phyloP scores from a whole-genome alignment of 305 asterid species.

The Solanum hybrid region DNA sequence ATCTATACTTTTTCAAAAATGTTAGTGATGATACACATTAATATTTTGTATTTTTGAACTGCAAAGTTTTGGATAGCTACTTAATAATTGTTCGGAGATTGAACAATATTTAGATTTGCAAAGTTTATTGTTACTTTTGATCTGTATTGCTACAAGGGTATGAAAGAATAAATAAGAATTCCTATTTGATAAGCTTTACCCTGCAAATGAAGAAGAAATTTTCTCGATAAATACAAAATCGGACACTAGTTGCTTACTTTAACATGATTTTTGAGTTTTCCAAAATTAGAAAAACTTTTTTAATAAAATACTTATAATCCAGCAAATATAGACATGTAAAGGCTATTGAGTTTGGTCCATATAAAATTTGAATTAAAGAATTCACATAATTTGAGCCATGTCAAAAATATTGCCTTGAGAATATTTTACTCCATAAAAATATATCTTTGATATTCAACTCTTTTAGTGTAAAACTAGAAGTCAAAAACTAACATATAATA shows the following conservation, averaged over 20 bases:
- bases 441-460: not conserved
- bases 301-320: not conserved
- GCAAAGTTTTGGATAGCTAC: not conserved
- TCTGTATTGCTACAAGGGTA: not conserved
- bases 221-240: not conserved
- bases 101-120: not conserved
- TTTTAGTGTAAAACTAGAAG: not conserved
- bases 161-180: not conserved
- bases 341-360: not conserved
- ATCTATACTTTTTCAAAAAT: too few relatives aligned
- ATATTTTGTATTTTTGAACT: not conserved
- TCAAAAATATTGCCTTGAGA: not conserved
- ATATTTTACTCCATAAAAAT: not conserved
- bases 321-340: not conserved
- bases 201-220: not conserved
- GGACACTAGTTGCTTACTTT: not conserved
- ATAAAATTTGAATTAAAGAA: not conserved
- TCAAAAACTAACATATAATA: not conserved
- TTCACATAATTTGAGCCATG: not conserved
- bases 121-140: not conserved
- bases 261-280: not conserved
- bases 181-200: not conserved
- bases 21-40: not conserved
- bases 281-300: not conserved
- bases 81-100: not conserved